Base-by-base conservation (phyloP, 2,329 filamentous ascomycete species). In the Aspergillus aculeatus region DNA sequence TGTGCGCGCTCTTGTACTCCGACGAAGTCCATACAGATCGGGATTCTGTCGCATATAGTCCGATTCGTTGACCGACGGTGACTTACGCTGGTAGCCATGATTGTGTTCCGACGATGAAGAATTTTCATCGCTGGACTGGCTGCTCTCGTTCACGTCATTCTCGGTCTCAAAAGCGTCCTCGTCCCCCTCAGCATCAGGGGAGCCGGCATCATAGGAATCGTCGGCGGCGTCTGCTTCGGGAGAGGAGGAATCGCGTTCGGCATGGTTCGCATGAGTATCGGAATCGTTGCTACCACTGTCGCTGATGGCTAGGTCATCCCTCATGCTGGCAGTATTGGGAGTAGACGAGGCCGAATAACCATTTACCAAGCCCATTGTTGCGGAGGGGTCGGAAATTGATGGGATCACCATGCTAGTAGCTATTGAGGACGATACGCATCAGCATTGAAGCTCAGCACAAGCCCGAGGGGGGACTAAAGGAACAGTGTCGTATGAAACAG, bases 21-120 rank as follows among this genome's bases (percentile, higher is more conserved):
- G 86, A 68, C 95, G 87, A 67, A 99, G 83, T 51, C 95, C 95
- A 80, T 98, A 99, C 9, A 99, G 82, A 78, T 96, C 92, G 49
- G 95, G 95, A 71, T 99, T 96, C 71, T 91, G 90, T 69, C 89
- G 85, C 69, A 98, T 96, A 72, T 88, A 93, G 50, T 92, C 88
- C 60, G 95, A 89, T 68, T 95, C 90, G 54, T 89, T 87, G 41
- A 85, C 77, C 73, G 72, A 82, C 75, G 66, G 82, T 77, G 78
- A 91, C 89, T 77, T 87, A 66, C 92, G 89, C 82, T 96, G 96
- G 62, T 83, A 77, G 53, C 84, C 84, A 71, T 86, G 84, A 64
- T 83, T 84, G 48, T 89, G 90, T 69, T 88, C 88, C 69, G 86
- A 84, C 50, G 92, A 95, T 71, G 86, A 86, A 65, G 88, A 90